Percentiles rank a stretch among this genome's conserved stretches.
Evolutionary conservation across 441 rosid genomes (phyloP).

Genomic region (Erodium chrysanthum): DNA sequence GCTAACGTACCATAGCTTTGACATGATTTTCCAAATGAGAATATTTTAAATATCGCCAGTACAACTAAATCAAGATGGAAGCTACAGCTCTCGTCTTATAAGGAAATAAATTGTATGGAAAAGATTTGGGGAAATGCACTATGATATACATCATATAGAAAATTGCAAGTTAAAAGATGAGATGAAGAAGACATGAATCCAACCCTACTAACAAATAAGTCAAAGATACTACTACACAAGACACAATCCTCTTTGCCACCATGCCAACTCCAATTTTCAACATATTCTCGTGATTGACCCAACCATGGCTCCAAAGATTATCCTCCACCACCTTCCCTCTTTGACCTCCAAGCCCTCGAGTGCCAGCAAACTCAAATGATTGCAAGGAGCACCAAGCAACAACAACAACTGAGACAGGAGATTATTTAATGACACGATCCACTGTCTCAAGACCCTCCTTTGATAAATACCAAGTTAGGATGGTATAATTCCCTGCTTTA

Average conservation of each 20-base stretch:
- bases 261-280: constrained; percentile 16
- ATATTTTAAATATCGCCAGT: neutral
- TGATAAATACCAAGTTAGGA: constrained; percentile 36
- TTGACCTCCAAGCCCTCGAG: constrained; percentile 39
- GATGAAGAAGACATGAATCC: constrained; percentile 11
- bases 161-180: neutral
- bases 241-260: constrained; percentile 15
- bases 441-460: constrained; percentile 47
- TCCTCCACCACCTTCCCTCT: constrained; percentile 27
- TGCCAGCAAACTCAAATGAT: constrained; percentile 23
- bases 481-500: constrained; percentile 46
- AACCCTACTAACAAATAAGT: constrained; percentile 17
- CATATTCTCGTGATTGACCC: constrained; percentile 20
- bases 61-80: neutral
- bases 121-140: neutral
- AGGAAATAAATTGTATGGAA: no score
- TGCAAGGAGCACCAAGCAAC: no score
- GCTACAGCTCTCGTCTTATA: no score
- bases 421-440: constrained; percentile 30
- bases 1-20: neutral
- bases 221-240: constrained; percentile 9
- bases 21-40: neutral
- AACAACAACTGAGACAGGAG: constrained; percentile 34
- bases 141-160: neutral
- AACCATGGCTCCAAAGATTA: constrained; percentile 23